Evolutionary conservation across 2,329 filamentous ascomycete genomes (phyloP), one percentile per base, ranked within the genome.

Genomic region (Colletotrichum eremochloae): DNA sequence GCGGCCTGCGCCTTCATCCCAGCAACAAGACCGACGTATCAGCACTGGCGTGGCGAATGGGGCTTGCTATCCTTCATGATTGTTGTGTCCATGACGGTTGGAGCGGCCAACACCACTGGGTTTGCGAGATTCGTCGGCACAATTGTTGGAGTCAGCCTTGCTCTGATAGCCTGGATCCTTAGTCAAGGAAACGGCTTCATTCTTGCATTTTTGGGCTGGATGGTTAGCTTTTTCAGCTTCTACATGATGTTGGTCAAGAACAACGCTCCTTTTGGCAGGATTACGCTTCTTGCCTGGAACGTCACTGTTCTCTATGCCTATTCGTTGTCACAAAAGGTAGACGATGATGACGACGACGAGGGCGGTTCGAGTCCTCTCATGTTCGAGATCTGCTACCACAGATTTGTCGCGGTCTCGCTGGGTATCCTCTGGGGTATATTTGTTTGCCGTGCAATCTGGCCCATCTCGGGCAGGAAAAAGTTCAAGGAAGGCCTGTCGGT

Each of bases 11-110:
- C 96, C 2, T 99, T 97, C 78, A 88, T 98, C 44, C 89, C 91
- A 0, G 84, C 88, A 11, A 97, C 95, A 2, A 87, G 95, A 64
- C 93, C 93, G 0, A 87, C 93, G 29, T 99, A 98, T 80, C 88
- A 91, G 64, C 92, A 92, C 77, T 98, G 95, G 94, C 88, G 96
- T 80, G 96, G 96, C 40, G 96, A 99, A 86, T 99, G 96, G 96
- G 96, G 96, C 31, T 86, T 99, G 2, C 82, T 99, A 67, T 97
- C 95, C 0, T 98, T 97, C 84, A 98, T 98, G 96, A 91, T 98
- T 79, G 96, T 99, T 33, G 97, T 95, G 79, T 95, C 94, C 48
- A 98, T 98, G 95, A 99, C 96, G 0, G 96, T 98, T 31, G 96
- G 96, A 38, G 95, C 96, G 9, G 94, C 95, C 33, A 99, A 98